Conservation (phyloP, 2,329 filamentous ascomycete genomes). For the Phoma sp. region DNA sequence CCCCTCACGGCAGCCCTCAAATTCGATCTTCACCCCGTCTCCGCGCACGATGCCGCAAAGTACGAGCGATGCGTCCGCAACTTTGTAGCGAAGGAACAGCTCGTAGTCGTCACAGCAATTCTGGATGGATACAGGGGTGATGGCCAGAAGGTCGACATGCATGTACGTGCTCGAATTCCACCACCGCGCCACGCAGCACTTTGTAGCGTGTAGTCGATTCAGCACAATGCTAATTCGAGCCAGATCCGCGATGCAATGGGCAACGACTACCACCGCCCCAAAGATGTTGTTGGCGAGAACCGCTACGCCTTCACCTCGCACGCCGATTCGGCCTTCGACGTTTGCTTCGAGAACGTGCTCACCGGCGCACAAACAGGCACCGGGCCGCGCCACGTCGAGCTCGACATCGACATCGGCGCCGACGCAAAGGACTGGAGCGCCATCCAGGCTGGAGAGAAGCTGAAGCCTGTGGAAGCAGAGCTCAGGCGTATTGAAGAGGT, state of each 20-base stretch:
- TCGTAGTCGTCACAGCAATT: conserved; percentile 93
- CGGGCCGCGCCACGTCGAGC: conserved; percentile 75
- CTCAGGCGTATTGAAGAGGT: conserved; percentile 91
- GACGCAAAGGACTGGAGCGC: conserved; percentile 98
- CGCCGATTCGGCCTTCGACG: conserved; percentile 89
- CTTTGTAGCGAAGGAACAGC: conserved; percentile 88
- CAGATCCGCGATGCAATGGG: conserved; percentile 95
- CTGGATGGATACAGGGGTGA: conserved; percentile 86
- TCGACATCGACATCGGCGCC: conserved; percentile 94
- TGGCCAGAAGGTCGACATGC: conserved; percentile 92
- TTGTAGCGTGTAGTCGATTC: neutral
- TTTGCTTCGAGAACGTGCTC: conserved; percentile 91
- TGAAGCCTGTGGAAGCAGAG: conserved; percentile 96
- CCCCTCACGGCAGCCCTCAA: conserved; percentile 73
- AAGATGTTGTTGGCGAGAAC: conserved; percentile 89
- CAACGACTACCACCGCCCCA: conserved; percentile 93
- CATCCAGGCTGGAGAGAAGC: conserved; percentile 94
- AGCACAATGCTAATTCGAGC: conserved; percentile 1
- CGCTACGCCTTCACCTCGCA: conserved; percentile 94
- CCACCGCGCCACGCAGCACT: neutral
- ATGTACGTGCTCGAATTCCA: conserved; percentile 64
- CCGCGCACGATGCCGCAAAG: conserved; percentile 65
- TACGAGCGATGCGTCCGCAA: conserved; percentile 93
- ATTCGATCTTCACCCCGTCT: conserved; percentile 84
- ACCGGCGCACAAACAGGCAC: conserved; percentile 52